Conservation (phyloP, 768 basidiomycete genomes). For the Suillus placidus region DNA sequence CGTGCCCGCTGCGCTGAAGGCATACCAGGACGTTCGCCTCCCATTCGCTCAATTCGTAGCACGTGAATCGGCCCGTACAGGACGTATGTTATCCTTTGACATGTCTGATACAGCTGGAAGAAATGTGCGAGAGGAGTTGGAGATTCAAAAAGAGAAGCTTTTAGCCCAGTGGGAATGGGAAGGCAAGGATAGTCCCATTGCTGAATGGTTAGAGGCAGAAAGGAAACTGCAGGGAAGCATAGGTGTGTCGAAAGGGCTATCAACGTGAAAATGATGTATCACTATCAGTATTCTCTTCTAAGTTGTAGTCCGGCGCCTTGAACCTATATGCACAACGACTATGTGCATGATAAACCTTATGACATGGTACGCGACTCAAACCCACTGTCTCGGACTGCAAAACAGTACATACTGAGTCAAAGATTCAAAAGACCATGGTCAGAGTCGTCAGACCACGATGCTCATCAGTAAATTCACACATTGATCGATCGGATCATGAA, state of each 20-base stretch:
- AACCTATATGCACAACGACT: too few relatives aligned
- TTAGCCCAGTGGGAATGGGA: constrained; percentile 11
- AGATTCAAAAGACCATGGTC: too few relatives aligned
- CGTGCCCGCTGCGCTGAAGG: not conserved
- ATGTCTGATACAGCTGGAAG: constrained; percentile 9
- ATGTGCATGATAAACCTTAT: too few relatives aligned
- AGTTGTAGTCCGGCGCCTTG: too few relatives aligned
- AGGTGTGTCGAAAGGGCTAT: not conserved
- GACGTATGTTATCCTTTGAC: constrained; percentile 18
- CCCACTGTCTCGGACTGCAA: too few relatives aligned
- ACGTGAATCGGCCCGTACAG: constrained; percentile 14
- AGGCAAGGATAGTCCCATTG: not conserved
- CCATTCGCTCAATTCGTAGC: constrained; percentile 18
- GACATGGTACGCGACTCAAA: too few relatives aligned
- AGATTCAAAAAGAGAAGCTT: constrained; percentile 14
- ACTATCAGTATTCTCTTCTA: not conserved
- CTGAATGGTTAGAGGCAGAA: not conserved
- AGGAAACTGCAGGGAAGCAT: not conserved
- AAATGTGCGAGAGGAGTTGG: constrained; percentile 10
- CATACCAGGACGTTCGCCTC: constrained; percentile 20
- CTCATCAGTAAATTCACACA: too few relatives aligned
- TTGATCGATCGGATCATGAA: too few relatives aligned
- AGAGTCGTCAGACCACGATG: too few relatives aligned
- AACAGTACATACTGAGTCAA: too few relatives aligned
- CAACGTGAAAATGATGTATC: not conserved